Evolutionary conservation across 352 stramenopile genomes (phyloP), one percentile per base, ranked within the genome.

Genomic region (Hyaloperonospora brassicae): DNA sequence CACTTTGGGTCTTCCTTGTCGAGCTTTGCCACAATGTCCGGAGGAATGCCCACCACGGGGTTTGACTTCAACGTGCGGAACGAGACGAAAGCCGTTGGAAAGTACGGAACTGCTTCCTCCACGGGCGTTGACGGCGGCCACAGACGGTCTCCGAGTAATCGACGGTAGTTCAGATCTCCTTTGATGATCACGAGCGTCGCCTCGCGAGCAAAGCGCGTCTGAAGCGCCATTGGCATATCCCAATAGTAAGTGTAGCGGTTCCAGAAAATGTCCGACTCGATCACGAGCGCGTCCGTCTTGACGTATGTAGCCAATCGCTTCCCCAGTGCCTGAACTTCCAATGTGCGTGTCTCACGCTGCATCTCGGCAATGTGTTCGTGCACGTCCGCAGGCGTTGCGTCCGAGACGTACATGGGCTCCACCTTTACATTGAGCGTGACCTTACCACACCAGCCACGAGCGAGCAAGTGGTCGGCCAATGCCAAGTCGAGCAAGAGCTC

Each of bases 151-250:
- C 93, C 93, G 1, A 98, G 66, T 13, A 98, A 58, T 6, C 95
- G 84, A n/a, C 95, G 80, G 69, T 98, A 99, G 64, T 99, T 98
- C 38, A 97, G 88, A 64, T 99, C 96, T 17, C 96, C 95, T 69
- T 98, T 99, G 13, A 97, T 74, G 70, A 98, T 97, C 44, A 96
- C 87, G 21, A 98, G 73, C 42, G 89, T 66, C 21, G 73, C 66
- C 6, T 81, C 65, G 0, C n/a, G 38, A 2, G 41, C 27, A 1
- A 89, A 24, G 1, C 59, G 62, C 21, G 42, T 54, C 8, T 59
- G 52, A 11, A 88, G 38, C 25, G 72, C 50, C 5, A 43, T 34
- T 0, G 74, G 72, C 62, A 89, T 73, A 17, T 89, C 79, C 62
- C 73, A 89, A 63, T 85, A 89, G 66, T 81, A 89, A 24, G 61